These are phyloP conservation scores for Pyrus hybrid DNA, from an alignment of 331 rosid genomes.

Conservation along the genomic window DNA sequence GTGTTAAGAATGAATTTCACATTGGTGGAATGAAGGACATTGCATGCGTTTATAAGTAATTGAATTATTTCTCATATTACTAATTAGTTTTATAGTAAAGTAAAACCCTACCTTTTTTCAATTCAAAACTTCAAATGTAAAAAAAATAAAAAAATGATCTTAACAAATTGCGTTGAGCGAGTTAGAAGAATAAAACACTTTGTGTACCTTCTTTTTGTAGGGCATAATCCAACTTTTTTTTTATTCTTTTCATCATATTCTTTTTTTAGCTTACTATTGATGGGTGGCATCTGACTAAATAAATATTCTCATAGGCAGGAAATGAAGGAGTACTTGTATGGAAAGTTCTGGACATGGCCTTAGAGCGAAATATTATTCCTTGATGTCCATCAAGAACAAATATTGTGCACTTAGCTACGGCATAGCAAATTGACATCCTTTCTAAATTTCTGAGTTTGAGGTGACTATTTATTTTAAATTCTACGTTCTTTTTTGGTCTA, in stretches of 20 bases:
- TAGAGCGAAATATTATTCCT: not conserved
- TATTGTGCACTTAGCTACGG: not conserved
- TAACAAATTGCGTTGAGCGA: not conserved
- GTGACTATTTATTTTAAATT: too few species aligned
- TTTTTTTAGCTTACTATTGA: not conserved
- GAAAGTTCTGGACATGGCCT: not conserved
- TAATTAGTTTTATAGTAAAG: rapidly evolving
- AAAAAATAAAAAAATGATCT: not conserved
- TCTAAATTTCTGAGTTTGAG: too few species aligned
- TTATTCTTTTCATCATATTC: not conserved
- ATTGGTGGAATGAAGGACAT: too few species aligned
- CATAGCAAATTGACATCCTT: not conserved
- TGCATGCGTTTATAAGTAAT: too few species aligned
- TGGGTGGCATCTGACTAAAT: not conserved
- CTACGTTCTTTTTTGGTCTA: rapidly evolving
- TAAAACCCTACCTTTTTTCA: too few species aligned
- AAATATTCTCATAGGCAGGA: not conserved
- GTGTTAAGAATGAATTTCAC: too few species aligned
- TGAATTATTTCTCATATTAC: too few species aligned
- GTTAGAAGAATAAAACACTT: not conserved
- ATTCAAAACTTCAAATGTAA: not conserved
- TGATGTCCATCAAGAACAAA: not conserved
- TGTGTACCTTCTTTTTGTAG: not conserved
- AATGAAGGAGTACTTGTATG: not conserved
- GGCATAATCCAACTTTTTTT: slow-evolving; percentile 11